These are phyloP conservation scores for Emmonsiellopsis sp. DNA, from an alignment of 2,329 filamentous ascomycete species.

Conservation along the genomic window DNA sequence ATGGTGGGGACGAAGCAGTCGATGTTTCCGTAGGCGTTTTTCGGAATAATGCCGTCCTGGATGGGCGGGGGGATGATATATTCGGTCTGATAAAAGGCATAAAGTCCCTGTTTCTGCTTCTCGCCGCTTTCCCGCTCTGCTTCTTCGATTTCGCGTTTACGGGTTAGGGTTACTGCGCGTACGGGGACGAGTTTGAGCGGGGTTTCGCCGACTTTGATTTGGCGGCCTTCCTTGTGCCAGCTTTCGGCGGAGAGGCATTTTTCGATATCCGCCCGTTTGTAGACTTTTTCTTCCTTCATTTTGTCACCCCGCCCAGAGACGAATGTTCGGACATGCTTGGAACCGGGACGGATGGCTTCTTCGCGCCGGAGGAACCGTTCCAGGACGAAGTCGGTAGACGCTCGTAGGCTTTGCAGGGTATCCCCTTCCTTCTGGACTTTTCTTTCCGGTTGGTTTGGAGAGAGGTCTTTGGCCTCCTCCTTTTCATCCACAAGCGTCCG, in stretches of 20 bases:
- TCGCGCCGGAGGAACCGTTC: conserved; percentile 82
- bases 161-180: conserved; percentile 78
- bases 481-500: conserved; percentile 65
- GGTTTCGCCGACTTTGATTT: conserved; percentile 58
- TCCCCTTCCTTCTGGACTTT: conserved; percentile 63
- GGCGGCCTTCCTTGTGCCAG: conserved; percentile 94
- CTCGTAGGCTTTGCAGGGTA: conserved; percentile 81
- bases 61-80: conserved; percentile 93
- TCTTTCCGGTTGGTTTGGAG: conserved; percentile 61
- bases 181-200: conserved; percentile 84
- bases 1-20: conserved; percentile 91
- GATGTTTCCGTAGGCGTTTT: conserved; percentile 93
- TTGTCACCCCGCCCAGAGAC: conserved; percentile 65
- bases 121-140: conserved; percentile 68
- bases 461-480: conserved; percentile 71
- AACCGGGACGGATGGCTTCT: conserved; percentile 67
- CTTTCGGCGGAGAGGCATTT: conserved; percentile 86
- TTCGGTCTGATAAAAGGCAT: conserved; percentile 75
- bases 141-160: conserved; percentile 83
- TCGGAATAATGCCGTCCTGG: conserved; percentile 74
- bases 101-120: conserved; percentile 80
- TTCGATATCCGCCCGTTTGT: conserved; percentile 67
- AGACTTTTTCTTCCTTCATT: conserved; percentile 70
- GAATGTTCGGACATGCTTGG: conserved; percentile 66
- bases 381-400: conserved; percentile 74